phyloP scores from a whole-genome alignment of 2,329 filamentous ascomycete genomes.

The Fusarium tuaranense region DNA sequence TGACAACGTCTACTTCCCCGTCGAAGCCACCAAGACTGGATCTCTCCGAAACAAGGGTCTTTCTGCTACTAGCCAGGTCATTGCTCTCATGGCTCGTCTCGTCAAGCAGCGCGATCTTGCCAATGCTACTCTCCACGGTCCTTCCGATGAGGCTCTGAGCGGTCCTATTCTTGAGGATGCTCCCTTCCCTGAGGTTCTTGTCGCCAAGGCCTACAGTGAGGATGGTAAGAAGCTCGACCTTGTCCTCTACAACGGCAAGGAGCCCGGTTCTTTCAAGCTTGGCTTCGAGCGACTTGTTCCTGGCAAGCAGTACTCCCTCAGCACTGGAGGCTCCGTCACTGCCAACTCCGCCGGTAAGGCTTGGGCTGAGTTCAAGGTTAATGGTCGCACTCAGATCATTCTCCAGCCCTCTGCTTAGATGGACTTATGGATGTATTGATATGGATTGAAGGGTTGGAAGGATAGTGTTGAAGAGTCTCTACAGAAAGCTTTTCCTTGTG shows the following conservation, averaged over 20 bases:
- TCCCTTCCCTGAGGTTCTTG: conserved; percentile 16
- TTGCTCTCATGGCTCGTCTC: conserved; percentile 20
- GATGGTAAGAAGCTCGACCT: conserved; percentile 19
- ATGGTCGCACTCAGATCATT: conserved; percentile 16
- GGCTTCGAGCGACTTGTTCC: conserved; percentile 12
- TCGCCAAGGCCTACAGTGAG: conserved; percentile 20
- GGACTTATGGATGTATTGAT: not conserved
- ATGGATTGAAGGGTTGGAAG: not conserved
- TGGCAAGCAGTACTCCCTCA: conserved; percentile 8
- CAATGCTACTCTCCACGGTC: conserved; percentile 15
- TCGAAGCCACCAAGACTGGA: conserved; percentile 18
- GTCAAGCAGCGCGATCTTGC: conserved; percentile 13
- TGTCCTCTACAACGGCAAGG: conserved; percentile 21
- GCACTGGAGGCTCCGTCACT: conserved; percentile 10
- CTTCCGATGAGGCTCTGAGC: not conserved
- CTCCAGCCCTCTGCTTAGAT: conserved; percentile 2
- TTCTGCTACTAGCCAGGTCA: conserved; percentile 14
- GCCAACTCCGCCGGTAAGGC: conserved; percentile 13
- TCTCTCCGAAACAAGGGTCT: conserved; percentile 17
- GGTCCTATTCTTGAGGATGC: conserved; percentile 11
- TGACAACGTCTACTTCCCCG: conserved; percentile 18
- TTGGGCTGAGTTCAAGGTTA: not conserved
- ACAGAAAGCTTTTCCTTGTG: not conserved
- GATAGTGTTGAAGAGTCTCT: not conserved
- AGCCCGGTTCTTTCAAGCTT: conserved; percentile 10